These are phyloP conservation scores for Calycina herbarum DNA, from an alignment of 2,329 filamentous ascomycete species.

Conservation along the genomic window DNA sequence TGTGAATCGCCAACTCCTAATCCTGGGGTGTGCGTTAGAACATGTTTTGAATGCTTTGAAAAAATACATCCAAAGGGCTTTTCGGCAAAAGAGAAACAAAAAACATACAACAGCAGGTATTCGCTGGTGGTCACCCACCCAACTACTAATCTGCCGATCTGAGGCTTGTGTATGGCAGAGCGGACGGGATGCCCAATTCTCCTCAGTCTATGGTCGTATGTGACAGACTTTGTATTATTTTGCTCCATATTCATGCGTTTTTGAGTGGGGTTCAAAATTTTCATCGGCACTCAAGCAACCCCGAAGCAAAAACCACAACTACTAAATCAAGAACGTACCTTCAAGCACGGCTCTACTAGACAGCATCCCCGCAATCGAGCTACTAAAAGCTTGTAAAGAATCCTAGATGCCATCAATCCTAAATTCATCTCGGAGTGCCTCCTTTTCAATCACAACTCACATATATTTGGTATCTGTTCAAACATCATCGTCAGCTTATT, in stretches of 20 bases:
- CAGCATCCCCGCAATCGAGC: slow-evolving; percentile 63
- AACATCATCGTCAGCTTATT: not conserved
- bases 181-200: too few species aligned
- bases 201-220: not conserved
- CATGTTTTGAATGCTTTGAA: slow-evolving; percentile 9
- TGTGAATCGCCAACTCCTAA: slow-evolving; percentile 67
- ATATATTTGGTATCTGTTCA: slow-evolving; percentile 64
- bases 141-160: too few species aligned
- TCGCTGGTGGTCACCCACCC: too few species aligned
- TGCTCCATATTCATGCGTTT: too few species aligned
- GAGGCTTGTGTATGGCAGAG: too few species aligned
- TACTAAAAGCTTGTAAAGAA: slow-evolving; percentile 65
- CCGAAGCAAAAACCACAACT: not conserved
- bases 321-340: slow-evolving; percentile 43
- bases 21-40: slow-evolving; percentile 41
- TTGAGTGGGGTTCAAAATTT: not conserved
- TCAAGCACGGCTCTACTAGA: slow-evolving; percentile 67
- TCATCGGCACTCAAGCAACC: not conserved
- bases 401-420: slow-evolving; percentile 42
- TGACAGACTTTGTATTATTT: too few species aligned
- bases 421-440: not conserved
- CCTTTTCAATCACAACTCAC: slow-evolving; percentile 49
- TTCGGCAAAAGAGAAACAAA: not conserved
- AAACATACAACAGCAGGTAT: slow-evolving; percentile 4
- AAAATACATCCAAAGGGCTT: not conserved